Evolutionary conservation across 805 yeast species (phyloP).

Genomic region (Candida suzukii): DNA sequence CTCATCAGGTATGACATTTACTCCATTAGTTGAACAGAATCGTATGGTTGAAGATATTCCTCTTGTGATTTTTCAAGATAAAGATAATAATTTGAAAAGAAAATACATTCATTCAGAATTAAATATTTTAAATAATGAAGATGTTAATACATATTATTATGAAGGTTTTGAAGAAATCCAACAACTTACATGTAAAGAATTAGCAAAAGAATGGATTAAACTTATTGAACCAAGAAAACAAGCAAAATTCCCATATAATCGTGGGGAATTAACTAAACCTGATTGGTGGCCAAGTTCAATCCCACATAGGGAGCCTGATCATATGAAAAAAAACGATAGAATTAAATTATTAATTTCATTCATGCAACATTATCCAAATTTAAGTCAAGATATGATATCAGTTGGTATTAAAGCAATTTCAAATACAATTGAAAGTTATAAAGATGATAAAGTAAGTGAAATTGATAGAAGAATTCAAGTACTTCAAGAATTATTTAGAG

Average conservation of each 20-base stretch:
- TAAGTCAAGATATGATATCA: background rate
- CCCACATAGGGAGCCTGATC: slow-evolving; percentile 69
- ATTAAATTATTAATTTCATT: slow-evolving; percentile 39
- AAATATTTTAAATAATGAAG: slow-evolving; percentile 9
- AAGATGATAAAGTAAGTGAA: slow-evolving; percentile 13
- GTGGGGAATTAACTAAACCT: slow-evolving; percentile 43
- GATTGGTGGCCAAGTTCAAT: slow-evolving; percentile 64
- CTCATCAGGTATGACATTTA: no score
- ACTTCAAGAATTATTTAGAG: background rate
- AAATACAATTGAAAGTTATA: slow-evolving; percentile 1
- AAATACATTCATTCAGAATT: no score
- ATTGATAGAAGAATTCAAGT: background rate
- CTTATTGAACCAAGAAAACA: slow-evolving; percentile 62
- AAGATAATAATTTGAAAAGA: no score
- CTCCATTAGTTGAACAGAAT: no score
- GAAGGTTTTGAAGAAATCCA: slow-evolving; percentile 32
- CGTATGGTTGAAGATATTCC: no score
- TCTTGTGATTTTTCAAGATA: no score
- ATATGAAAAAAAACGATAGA: slow-evolving; percentile 53
- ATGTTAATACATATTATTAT: slow-evolving; percentile 16
- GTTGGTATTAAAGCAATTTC: background rate
- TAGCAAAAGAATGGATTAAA: slow-evolving; percentile 66
- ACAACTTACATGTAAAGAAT: slow-evolving; percentile 50
- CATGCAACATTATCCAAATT: slow-evolving; percentile 15
- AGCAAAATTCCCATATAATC: slow-evolving; percentile 53